phyloP scores from a whole-genome alignment of 2,329 filamentous ascomycete species.

The Lecanicillium sp. region DNA sequence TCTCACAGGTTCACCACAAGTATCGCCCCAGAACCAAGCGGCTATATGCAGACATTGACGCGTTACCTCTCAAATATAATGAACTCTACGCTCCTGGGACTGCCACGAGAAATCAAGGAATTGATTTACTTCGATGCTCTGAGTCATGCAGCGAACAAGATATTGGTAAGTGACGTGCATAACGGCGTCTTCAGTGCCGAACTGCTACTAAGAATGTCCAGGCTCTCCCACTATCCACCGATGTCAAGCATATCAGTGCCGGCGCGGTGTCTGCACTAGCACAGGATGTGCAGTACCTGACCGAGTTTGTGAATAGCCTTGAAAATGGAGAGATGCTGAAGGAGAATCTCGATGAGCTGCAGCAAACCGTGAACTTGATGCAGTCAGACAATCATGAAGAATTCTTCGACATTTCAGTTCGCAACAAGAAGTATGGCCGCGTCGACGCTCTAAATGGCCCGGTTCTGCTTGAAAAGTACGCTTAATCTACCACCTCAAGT shows the following conservation, averaged over 20 bases:
- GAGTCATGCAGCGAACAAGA: constrained; percentile 80
- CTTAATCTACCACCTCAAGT: constrained; percentile 2
- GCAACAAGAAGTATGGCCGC: constrained; percentile 89
- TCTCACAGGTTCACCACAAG: constrained; percentile 41
- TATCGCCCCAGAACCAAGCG: constrained; percentile 66
- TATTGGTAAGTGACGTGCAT: constrained; percentile 48
- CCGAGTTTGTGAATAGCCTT: constrained; percentile 78
- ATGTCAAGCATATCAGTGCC: constrained; percentile 80
- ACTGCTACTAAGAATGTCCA: too few species aligned
- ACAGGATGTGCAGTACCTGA: constrained; percentile 76
- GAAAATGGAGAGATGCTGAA: constrained; percentile 78
- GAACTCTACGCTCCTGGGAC: constrained; percentile 82
- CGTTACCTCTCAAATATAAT: constrained; percentile 93
- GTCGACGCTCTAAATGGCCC: constrained; percentile 90
- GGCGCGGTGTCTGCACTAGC: constrained; percentile 75
- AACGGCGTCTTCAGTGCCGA: too few species aligned
- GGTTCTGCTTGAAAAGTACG: constrained; percentile 82
- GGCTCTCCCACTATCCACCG: constrained; percentile 68
- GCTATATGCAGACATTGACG: constrained; percentile 93
- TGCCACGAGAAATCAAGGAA: constrained; percentile 95
- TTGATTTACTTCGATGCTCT: constrained; percentile 97
- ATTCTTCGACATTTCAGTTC: constrained; percentile 84
- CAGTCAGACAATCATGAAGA: constrained; percentile 87
- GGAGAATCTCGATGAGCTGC: constrained; percentile 84
- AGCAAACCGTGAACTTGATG: constrained; percentile 87